Evolutionary conservation across 805 yeast genomes (phyloP).

Genomic region (Spathaspora gorwiae): DNA sequence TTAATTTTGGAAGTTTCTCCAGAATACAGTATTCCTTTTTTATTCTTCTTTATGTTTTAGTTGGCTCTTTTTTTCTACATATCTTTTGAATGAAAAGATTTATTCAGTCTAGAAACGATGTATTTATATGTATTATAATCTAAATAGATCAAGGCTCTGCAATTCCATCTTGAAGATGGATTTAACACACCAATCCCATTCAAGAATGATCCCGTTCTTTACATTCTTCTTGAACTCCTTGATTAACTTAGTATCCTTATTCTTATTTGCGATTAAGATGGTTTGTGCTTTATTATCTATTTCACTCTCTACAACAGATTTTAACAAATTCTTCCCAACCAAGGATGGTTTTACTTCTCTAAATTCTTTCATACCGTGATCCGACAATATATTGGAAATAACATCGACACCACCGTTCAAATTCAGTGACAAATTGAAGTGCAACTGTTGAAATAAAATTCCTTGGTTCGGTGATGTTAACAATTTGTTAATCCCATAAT

Average conservation of each 20-base stretch:
- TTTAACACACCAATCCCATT: slow-evolving; percentile 63
- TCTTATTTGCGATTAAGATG: slow-evolving; percentile 27
- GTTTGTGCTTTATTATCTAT: neutral
- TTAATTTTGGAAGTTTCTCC: neutral
- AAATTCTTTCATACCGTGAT: slow-evolving; percentile 50
- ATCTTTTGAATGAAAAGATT: neutral
- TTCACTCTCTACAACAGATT: neutral
- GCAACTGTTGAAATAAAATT: slow-evolving; percentile 43
- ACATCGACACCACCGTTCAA: slow-evolving; percentile 59
- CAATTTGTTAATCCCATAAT: slow-evolving; percentile 15
- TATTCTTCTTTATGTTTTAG: neutral
- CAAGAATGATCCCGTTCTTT: slow-evolving; percentile 30
- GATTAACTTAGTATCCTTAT: slow-evolving; percentile 33
- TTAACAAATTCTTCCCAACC: slow-evolving; percentile 2
- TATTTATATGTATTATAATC: slow-evolving; percentile 7
- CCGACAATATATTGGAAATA: slow-evolving; percentile 50
- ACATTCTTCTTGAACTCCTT: slow-evolving; percentile 14
- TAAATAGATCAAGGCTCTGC: slow-evolving; percentile 17
- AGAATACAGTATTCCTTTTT: neutral
- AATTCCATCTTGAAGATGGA: slow-evolving; percentile 48
- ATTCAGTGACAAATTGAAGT: slow-evolving; percentile 51
- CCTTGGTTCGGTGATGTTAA: slow-evolving; percentile 18
- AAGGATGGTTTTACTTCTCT: slow-evolving; percentile 19
- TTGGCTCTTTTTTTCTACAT: neutral
- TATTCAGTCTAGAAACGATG: neutral